These are phyloP conservation scores for Chloris gayana DNA, from an alignment of 176 grass and related monocot species.

Conservation along the genomic window DNA sequence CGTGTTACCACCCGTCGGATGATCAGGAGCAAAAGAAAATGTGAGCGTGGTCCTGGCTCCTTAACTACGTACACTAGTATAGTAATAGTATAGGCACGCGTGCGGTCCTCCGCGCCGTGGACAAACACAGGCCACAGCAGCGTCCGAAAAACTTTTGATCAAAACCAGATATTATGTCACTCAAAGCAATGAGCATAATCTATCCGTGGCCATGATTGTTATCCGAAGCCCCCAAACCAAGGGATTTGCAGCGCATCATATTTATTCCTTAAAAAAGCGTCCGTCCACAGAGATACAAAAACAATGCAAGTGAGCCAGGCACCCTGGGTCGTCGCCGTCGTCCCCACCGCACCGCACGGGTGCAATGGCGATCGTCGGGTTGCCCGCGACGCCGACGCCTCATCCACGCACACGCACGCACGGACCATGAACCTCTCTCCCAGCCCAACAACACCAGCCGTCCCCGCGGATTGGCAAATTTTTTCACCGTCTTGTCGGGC, in stretches of 20 bases:
- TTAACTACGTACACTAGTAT: too few species aligned
- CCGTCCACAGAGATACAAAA: not conserved
- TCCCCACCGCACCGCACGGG: not conserved
- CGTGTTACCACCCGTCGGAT: not conserved
- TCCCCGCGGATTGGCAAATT: not conserved
- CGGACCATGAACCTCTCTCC: not conserved
- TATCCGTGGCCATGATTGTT: not conserved
- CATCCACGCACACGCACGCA: not conserved
- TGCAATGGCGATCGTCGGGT: not conserved
- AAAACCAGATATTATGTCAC: not conserved
- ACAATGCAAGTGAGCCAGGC: not conserved
- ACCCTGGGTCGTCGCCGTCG: not conserved
- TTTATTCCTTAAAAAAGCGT: not conserved
- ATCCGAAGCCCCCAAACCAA: not conserved
- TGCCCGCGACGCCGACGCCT: slow-evolving; percentile 23
- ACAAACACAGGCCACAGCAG: not conserved
- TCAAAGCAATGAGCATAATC: not conserved
- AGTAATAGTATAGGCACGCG: too few species aligned
- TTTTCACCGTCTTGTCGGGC: slow-evolving; percentile 42
- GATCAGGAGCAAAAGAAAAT: not conserved
- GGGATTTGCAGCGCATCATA: not conserved
- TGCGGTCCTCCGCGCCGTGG: not conserved
- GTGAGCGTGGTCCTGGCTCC: not conserved
- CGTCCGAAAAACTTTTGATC: not conserved
- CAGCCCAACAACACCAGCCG: not conserved